Conservation (phyloP, 1,139 yeast genomes). For the Meyerozyma guilliermondii region DNA sequence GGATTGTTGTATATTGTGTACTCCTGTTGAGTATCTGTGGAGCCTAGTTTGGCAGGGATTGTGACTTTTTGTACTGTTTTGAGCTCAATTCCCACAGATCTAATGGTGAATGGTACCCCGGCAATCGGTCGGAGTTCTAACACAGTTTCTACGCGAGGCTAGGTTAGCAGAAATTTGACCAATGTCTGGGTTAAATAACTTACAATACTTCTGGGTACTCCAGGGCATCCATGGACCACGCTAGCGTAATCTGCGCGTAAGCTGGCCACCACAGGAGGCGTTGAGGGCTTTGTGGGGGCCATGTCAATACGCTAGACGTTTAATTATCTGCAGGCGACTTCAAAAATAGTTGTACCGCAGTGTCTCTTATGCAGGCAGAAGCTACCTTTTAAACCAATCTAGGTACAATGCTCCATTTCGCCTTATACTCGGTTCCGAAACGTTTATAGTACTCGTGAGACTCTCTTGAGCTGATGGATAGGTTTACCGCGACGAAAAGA, state of each 20-base stretch:
- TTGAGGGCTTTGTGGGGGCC: conserved; percentile 14
- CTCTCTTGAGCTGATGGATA: conserved; percentile 60
- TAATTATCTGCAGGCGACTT: conserved; percentile 7
- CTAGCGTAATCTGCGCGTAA: conserved; percentile 45
- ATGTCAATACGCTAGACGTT: conserved; percentile 7
- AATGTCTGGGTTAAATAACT: conserved; percentile 10
- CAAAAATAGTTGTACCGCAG: neutral
- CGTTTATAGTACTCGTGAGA: conserved; percentile 45
- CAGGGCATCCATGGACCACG: conserved; percentile 58
- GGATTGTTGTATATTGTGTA: conserved; percentile 33
- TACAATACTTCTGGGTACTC: conserved; percentile 50
- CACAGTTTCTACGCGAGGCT: conserved; percentile 43
- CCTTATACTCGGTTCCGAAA: conserved; percentile 12
- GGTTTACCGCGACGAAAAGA: conserved; percentile 60
- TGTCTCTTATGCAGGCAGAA: neutral
- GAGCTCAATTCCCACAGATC: conserved; percentile 35
- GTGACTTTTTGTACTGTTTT: conserved; percentile 35
- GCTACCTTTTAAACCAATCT: conserved; percentile 9
- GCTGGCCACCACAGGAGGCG: conserved; percentile 26
- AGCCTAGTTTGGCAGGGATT: conserved; percentile 38
- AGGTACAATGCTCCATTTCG: conserved; percentile 18
- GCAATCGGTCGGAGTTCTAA: conserved; percentile 34
- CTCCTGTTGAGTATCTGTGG: conserved; percentile 34
- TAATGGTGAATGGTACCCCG: conserved; percentile 34
- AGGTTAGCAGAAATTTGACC: conserved; percentile 6